Base-by-base conservation (phyloP, 192 early-diverging fungal genomes). In the Linnemannia schmuckeri region DNA sequence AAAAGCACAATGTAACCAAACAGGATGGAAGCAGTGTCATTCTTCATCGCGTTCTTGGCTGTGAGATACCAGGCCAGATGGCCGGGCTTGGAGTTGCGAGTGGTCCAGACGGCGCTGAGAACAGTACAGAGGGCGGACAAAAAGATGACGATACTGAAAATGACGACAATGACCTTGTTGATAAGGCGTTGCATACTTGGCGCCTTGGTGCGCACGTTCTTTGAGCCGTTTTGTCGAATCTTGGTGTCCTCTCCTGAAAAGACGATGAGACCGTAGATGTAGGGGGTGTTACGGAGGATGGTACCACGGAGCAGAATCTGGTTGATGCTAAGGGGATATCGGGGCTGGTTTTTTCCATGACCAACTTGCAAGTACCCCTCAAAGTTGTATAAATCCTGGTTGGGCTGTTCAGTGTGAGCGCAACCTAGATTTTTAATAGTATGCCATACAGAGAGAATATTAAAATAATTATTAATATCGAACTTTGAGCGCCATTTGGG, bases 271-370 rank as follows among this genome's bases (percentile, higher is more conserved):
- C 94, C 97, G 82, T 92, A 95, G 42, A 97, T 88, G 57, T 94
- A 95, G 4, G 94, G 92, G 0, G 97, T 97, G 82, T 98, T 98
- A 74, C 95, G 89, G 40, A 98, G 90, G 22, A 94, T 93, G 3
- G 97, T 94, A 41, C 97, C 98, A 61, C 98, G 94, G 74, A 97
- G 93, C 17, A 98, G 88, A 49, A 98, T 84, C 87, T 99, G 94
- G 55, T 92, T 91, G 78, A 96, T 92, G 33, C 96, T 95, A 37
- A 97, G 90, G 4, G 96, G 92, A 49, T 89, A 90, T n/a, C 92
- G 86, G 15, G 80, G 74, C 8, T 82, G 66, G 42, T 79, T 74
- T 27, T 75, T 78, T 55, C 84, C 87, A 55, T 89, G 88, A 71
- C 87, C 87, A 20, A 95, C 68, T 82, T 95, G 91, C 74, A 96